phyloP scores from a whole-genome alignment of 805 yeast genomes.

The Lachancea thermotolerans region DNA sequence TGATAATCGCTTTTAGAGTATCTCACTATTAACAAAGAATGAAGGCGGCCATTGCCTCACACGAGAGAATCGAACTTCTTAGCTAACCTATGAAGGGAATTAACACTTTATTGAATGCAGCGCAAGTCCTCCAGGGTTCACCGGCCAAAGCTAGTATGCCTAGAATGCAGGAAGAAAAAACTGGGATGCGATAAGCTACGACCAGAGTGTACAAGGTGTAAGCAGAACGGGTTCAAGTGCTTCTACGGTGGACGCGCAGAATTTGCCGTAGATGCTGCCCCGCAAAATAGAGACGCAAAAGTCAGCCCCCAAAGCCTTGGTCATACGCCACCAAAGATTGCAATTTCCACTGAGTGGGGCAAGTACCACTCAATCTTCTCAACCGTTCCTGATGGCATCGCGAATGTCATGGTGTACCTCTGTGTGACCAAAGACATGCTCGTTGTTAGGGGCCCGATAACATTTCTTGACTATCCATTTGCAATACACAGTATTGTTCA shows the following conservation, averaged over 20 bases:
- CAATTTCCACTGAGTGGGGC: too few relatives aligned
- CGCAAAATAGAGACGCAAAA: too few relatives aligned
- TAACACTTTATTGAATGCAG: background rate
- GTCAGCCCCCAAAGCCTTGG: too few relatives aligned
- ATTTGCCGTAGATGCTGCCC: too few relatives aligned
- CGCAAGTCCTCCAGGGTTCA: background rate
- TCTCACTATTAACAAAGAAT: too few relatives aligned
- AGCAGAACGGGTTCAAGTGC: slow-evolving; percentile 9
- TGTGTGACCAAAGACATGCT: background rate
- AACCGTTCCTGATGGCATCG: background rate
- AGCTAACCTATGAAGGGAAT: too few relatives aligned
- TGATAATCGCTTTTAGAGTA: too few relatives aligned
- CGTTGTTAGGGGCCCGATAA: background rate
- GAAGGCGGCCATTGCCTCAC: too few relatives aligned
- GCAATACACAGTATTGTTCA: background rate
- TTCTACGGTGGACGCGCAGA: slow-evolving; percentile 8
- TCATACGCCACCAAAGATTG: too few relatives aligned
- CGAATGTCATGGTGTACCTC: background rate
- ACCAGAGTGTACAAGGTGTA: slow-evolving; percentile 18
- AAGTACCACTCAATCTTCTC: too few relatives aligned
- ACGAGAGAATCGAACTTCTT: too few relatives aligned
- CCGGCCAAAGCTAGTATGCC: slow-evolving; percentile 8
- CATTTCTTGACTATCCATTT: slow-evolving; percentile 2
- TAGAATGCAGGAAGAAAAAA: slow-evolving; percentile 14
- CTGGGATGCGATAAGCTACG: slow-evolving; percentile 19